Evolutionary conservation across 179 eudicot species (phyloP), one percentile per base, ranked within the genome.

Genomic region (Patellifolia procumbens): DNA sequence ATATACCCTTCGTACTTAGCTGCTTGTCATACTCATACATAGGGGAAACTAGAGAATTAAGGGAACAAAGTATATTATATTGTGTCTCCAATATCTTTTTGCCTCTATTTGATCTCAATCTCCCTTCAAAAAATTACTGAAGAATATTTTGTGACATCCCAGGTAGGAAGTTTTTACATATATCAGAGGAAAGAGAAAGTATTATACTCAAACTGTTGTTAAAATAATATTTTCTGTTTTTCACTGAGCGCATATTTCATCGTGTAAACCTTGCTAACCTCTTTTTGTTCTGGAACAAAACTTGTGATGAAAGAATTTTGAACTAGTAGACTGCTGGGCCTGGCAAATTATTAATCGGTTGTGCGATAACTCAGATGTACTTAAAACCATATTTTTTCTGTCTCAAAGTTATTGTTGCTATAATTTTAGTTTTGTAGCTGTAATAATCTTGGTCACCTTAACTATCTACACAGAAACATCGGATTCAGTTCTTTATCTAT

Each of bases 321-420:
- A 49, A 19, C 8, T 29, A 34, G 62, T 34, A n/a, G 62, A 7
- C 43, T 37, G n/a, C n/a, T n/a, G n/a, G n/a, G n/a, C 16, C 63
- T 31, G 34, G 28, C 75, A 73, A 37, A 42, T 24, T 5, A 22
- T 42, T 32, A 28, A 35, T 42, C 28, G 4, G 22, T 51, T 51
- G 43, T 73, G n/a, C n/a, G n/a, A n/a, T 37, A 15, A n/a, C 42
- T 73, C 26, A 63, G 49, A 35, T 74, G 60, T 52, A 31, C 49
- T 7, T 8, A 52, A 3, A 65, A 49, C 29, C 35, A 37, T 46
- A 7, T 37, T 7, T 13, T 24, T 55, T 55, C 45, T 9, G 15
- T 56, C 45, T 75, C 19, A 29, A 32, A 31, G 11, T 75, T 35
- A 65, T 66, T 26, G 24, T 48, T n/a, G 43, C 26, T 29, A 61